Evolutionary conservation across 345 rosid species (phyloP).

Genomic region (Raphanus raphanistrum): DNA sequence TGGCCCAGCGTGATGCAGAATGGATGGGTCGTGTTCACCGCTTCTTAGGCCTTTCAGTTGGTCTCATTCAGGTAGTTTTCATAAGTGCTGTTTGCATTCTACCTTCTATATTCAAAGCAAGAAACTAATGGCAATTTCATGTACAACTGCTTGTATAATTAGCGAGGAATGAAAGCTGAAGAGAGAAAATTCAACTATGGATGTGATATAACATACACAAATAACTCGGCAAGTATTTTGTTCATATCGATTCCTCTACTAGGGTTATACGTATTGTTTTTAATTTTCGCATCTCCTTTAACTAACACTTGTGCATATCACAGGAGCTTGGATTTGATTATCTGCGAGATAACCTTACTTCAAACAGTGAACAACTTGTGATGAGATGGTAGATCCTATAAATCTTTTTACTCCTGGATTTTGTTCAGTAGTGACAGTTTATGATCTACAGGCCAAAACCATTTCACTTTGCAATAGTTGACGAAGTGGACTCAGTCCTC

Average conservation of each 20-base stretch:
- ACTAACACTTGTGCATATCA: conserved; percentile 34
- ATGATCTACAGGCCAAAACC: conserved; percentile 83
- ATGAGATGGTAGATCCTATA: conserved; percentile 78
- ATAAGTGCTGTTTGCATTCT: neutral
- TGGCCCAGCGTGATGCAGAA: conserved; percentile 98
- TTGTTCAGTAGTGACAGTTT: conserved; percentile 25
- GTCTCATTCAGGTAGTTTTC: conserved; percentile 78
- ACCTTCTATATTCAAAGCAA: conserved; percentile 5
- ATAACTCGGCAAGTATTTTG: conserved; percentile 69
- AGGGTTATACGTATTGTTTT: neutral
- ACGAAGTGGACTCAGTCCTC: conserved; percentile 97
- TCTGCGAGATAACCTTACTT: conserved; percentile 91
- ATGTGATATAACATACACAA: conserved; percentile 93
- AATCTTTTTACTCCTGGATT: conserved; percentile 22
- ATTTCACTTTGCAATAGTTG: conserved; percentile 93
- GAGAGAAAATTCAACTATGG: conserved; percentile 80
- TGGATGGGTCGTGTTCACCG: conserved; percentile 99
- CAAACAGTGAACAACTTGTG: conserved; percentile 76
- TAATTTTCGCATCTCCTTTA: conserved; percentile 6
- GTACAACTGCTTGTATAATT: conserved; percentile 15
- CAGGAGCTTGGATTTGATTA: conserved; percentile 99
- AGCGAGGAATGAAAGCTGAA: conserved; percentile 81
- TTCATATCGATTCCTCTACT: conserved; percentile 17
- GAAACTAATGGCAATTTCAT: conserved; percentile 3
- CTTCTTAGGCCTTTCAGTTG: conserved; percentile 91